A percentile compares a stretch with the other conserved stretches of the same genome.
Conservation (phyloP, 495 filamentous ascomycete genomes). For the Margaritispora aquatica region DNA sequence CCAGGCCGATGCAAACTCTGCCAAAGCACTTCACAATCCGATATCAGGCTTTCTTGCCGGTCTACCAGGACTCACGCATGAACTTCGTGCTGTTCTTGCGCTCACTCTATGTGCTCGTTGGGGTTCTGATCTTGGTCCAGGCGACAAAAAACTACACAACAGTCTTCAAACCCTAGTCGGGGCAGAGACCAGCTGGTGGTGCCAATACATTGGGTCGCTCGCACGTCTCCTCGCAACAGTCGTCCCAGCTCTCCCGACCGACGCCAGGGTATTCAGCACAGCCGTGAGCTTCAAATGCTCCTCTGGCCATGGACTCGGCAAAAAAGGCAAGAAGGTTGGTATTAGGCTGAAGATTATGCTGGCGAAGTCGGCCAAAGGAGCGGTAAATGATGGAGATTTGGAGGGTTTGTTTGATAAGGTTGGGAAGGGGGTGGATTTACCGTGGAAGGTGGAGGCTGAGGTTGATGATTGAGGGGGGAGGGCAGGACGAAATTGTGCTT, state of each 20-base stretch:
- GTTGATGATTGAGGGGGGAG: constrained; percentile 8
- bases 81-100: constrained; percentile 62
- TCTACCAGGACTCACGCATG: constrained; percentile 66
- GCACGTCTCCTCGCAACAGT: constrained; percentile 11
- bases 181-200: constrained; percentile 22
- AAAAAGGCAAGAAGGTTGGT: constrained; percentile 21
- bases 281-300: constrained; percentile 1
- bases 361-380: background rate
- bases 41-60: constrained; percentile 59
- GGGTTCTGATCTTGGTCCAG: constrained; percentile 54
- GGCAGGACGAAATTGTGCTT: background rate
- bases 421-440: constrained; percentile 16
- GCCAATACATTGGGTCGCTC: constrained; percentile 23
- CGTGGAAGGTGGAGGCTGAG: constrained; percentile 21
- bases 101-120: constrained; percentile 73
- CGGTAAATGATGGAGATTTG: background rate
- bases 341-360: constrained; percentile 15
- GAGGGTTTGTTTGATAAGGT: constrained; percentile 17
- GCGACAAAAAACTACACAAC: constrained; percentile 34
- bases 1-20: constrained; percentile 43
- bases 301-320: constrained; percentile 12
- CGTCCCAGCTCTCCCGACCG: constrained; percentile 13
- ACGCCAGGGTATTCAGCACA: background rate
- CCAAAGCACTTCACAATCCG: constrained; percentile 66
- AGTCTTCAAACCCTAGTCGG: constrained; percentile 29